Evolutionary conservation across 176 grass and related monocot species (phyloP), one percentile per base, ranked within the genome.

Genomic region (Zea mays): DNA sequence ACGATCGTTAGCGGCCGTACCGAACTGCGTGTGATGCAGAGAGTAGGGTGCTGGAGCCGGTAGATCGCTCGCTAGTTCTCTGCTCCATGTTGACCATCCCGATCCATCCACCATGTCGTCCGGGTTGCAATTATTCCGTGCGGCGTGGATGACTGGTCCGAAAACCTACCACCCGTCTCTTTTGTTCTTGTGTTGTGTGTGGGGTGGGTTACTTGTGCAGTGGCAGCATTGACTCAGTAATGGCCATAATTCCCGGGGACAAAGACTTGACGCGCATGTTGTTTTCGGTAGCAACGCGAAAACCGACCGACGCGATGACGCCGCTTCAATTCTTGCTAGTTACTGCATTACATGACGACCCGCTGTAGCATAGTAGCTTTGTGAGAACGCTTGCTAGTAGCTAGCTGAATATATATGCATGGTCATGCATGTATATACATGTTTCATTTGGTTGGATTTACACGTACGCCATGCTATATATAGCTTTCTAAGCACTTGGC

Each of bases 231-330:
- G 40, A 58, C 67, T 13, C 33, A 40, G 83, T 41, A n/a, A 74
- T 73, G 49, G 12, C 21, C 71, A 74, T 56, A 76, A 76, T 67
- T 81, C 48, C 66, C 14, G 56, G 14, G 56, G 65, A 88, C 42
- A 81, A 81, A 20, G 77, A 88, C 82, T 35, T 33, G 81, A 2
- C 52, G 36, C 7, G 47, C 40, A 38, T 58, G 81, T 71, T 74
- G 9, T 80, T 84, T 80, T 80, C 70, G 13, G 66, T 71, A 35
- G 68, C 59, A 58, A 16, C 21, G 55, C n/a, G 9, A 21, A 21
- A 43, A 7, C 42, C 42, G 19, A 58, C 8, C 8, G 27, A 62
- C 21, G 45, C 68, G 7, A 50, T 35, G 68, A 71, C 68, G n/a
- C n/a, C 50, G 68, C 6, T 48, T 64, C 27, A 27, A 27, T 27